Conservation (phyloP, 2,329 filamentous ascomycete genomes). For the Arthrobotrys conoides region DNA sequence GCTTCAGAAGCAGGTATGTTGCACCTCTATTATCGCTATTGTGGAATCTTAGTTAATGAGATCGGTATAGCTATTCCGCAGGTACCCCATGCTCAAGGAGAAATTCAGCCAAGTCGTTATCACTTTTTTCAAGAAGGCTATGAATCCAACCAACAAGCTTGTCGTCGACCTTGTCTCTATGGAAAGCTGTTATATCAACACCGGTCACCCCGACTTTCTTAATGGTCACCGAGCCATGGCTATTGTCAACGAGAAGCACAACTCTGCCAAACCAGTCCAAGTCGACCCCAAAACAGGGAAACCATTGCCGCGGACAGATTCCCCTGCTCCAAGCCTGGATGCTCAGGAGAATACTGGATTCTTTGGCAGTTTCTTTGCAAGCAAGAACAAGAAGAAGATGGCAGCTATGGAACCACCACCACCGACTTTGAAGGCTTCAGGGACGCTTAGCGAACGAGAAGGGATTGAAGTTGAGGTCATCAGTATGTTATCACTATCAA, state of each 20-base stretch:
- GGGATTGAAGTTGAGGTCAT: constrained; percentile 98
- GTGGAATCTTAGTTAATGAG: background rate
- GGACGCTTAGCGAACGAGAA: constrained; percentile 93
- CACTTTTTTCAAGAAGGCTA: constrained; percentile 95
- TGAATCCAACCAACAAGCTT: constrained; percentile 98
- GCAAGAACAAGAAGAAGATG: constrained; percentile 99
- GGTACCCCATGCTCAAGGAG: constrained; percentile 95
- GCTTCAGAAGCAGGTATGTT: constrained; percentile 76
- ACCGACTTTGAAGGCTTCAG: constrained; percentile 91
- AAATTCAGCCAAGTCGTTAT: constrained; percentile 96
- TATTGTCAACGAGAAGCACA: constrained; percentile 94
- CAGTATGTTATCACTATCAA: constrained; percentile 74
- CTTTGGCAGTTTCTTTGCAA: constrained; percentile 98
- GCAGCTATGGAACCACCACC: constrained; percentile 99
- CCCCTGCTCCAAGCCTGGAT: constrained; percentile 79
- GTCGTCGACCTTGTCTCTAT: constrained; percentile 92
- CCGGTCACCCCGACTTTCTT: constrained; percentile 96
- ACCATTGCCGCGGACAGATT: constrained; percentile 80
- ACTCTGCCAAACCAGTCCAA: constrained; percentile 84
- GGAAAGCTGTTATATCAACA: constrained; percentile 98
- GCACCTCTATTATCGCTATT: background rate
- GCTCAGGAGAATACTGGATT: constrained; percentile 79
- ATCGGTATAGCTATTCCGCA: constrained; percentile 78
- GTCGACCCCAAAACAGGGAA: constrained; percentile 99
- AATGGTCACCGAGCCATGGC: constrained; percentile 99